Conservation (phyloP, 257 asterid genomes). For the Osmanthus fragrans region DNA sequence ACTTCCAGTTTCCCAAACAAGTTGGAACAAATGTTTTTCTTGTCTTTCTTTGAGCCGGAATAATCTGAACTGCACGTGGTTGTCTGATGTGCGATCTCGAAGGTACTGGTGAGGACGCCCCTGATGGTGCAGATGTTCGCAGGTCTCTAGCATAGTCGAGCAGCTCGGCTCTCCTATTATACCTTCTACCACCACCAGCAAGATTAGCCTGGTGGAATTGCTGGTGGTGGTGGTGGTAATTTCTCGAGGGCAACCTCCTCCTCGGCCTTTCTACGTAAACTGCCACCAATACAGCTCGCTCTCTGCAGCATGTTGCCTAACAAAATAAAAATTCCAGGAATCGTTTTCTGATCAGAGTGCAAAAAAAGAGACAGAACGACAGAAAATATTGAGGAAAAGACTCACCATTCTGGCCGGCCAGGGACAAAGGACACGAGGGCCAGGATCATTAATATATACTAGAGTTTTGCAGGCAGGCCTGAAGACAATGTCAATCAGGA, state of each 20-base stretch:
- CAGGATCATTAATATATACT: neutral
- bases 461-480: neutral
- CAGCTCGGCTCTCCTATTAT: conserved; percentile 54
- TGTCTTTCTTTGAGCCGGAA: conserved; percentile 22
- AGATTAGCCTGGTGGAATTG: conserved; percentile 20
- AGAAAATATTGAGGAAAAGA: neutral
- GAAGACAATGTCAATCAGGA: neutral
- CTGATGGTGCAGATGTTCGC: conserved; percentile 33
- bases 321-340: neutral
- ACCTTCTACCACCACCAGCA: conserved; percentile 24
- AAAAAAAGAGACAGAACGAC: neutral
- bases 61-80: conserved; percentile 19
- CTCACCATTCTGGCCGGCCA: neutral
- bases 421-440: neutral
- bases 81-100: conserved; percentile 6
- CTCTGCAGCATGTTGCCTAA: conserved; percentile 15
- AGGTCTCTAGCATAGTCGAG: conserved; percentile 48
- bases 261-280: conserved; percentile 41
- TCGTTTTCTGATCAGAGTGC: neutral
- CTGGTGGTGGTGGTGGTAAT: conserved; percentile 23
- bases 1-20: conserved; percentile 47
- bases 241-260: conserved; percentile 7
- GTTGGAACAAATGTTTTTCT: conserved; percentile 26
- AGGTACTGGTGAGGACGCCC: conserved; percentile 18
- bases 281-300: conserved; percentile 35